Base-by-base conservation (phyloP, 208 protist genomes). In the Jaenimonas drosophilae region DNA sequence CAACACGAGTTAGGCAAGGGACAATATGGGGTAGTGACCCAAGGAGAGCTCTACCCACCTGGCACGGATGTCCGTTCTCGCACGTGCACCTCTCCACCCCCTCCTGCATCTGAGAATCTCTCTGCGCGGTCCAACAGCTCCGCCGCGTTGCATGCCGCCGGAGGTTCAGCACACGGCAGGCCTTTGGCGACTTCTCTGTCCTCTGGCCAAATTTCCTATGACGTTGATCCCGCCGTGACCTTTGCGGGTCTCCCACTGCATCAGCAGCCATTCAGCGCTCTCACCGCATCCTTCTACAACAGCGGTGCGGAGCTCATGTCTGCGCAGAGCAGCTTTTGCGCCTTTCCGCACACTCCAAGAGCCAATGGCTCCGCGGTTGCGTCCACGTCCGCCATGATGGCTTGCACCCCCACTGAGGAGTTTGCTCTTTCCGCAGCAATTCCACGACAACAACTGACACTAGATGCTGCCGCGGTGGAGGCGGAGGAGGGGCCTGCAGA, bases 41-140 rank as follows among this genome's bases (percentile, higher is more conserved):
- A 59, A 27, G 78, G 67, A n/a, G 68, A 88, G 64, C 64, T 88
- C 30, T 76, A 82, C 57, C 59, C 62, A 4, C 57, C 54, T 5
- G 49, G 44, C n/a, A n/a, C n/a, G n/a, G n/a, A n/a, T n/a, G 19
- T 24, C 12, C 19, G 11, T 4, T 16, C 12, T n/a, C 24, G 16
- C 14, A 16, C 34, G 9, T 23, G 16, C 24, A 16, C 17, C 17
- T 1, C 16, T 19, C 3, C 42, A 21, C 27, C 44, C 1, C 17
- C 27, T 25, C 46, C 16, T 3, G 11, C 28, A 1, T 30, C 37
- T 17, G 37, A 26, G 0, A 36, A 41, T 29, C 2, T 44, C 26
- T 45, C 7, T 7, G 11, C 7, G 27, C 6, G 1, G 24, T 42
- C 14, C 38, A 42, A 28, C 27, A 17, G 24, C 38, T 1, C 2